phyloP scores from a whole-genome alignment of 2,329 filamentous ascomycete genomes.

The Sordariomycetes sp. region DNA sequence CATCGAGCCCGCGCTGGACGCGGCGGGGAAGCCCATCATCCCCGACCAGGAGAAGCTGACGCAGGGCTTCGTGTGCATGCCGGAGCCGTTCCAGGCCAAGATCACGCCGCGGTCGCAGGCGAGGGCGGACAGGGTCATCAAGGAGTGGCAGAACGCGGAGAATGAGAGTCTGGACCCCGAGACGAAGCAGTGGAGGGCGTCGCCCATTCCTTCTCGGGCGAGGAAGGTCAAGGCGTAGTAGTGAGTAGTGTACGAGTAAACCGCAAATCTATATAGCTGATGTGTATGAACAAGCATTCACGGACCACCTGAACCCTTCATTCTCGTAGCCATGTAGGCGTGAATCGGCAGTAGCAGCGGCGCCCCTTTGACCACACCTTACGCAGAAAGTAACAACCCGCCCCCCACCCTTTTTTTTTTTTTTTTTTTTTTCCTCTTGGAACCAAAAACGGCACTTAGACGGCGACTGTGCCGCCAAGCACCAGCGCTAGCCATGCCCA shows the following conservation, averaged over 20 bases:
- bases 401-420: too few species aligned
- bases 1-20: constrained; percentile 13
- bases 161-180: neutral
- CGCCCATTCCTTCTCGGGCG: neutral
- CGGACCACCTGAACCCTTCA: too few species aligned
- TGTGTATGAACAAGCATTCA: too few species aligned
- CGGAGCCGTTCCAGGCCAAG: constrained; percentile 6
- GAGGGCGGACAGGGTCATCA: constrained; percentile 3
- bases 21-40: constrained; percentile 6
- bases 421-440: too few species aligned
- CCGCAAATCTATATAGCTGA: too few species aligned
- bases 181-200: constrained; percentile 3
- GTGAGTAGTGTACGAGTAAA: neutral
- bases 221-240: neutral
- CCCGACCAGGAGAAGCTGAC: constrained; percentile 6
- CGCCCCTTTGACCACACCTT: too few species aligned
- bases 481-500: too few species aligned
- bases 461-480: too few species aligned
- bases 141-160: constrained; percentile 5
- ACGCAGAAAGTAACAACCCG: too few species aligned
- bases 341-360: too few species aligned
- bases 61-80: constrained; percentile 8
- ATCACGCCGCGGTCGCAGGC: constrained; percentile 5
- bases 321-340: too few species aligned
- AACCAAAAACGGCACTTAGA: too few species aligned